phyloP scores from a whole-genome alignment of 768 basidiomycete genomes.

The Hericium coralloides region DNA sequence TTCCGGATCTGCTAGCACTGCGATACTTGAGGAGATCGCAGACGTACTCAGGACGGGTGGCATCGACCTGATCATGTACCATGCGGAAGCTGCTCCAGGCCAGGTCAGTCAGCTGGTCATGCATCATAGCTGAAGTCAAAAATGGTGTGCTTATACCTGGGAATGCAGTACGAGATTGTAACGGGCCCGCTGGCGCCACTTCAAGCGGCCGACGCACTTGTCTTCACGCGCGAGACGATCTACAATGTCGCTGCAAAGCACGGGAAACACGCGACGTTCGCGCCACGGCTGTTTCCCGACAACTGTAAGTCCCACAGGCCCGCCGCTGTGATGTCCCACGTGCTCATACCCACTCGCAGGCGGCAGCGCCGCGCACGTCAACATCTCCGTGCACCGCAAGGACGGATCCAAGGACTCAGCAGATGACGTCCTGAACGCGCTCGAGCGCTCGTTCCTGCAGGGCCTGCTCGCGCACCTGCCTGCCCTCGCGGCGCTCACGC shows the following conservation, averaged over 20 bases:
- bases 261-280: slow-evolving; percentile 55
- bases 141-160: too few species aligned
- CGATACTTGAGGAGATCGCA: slow-evolving; percentile 52
- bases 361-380: slow-evolving; percentile 52
- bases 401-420: slow-evolving; percentile 3
- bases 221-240: slow-evolving; percentile 62
- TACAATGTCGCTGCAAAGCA: slow-evolving; percentile 55
- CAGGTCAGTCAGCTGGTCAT: slow-evolving; percentile 30
- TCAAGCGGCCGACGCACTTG: slow-evolving; percentile 56
- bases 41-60: slow-evolving; percentile 36
- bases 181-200: slow-evolving; percentile 60
- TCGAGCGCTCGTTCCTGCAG: slow-evolving; percentile 55
- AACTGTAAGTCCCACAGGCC: slow-evolving; percentile 22
- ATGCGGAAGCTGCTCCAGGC: slow-evolving; percentile 62
- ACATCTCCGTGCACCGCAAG: slow-evolving; percentile 52
- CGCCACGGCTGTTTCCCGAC: slow-evolving; percentile 42
- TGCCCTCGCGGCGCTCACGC: slow-evolving; percentile 44
- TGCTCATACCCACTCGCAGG: slow-evolving; percentile 18
- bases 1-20: slow-evolving; percentile 36
- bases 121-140: too few species aligned
- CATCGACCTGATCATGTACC: slow-evolving; percentile 60
- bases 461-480: slow-evolving; percentile 53
- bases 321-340: neutral
- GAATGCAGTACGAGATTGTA: slow-evolving; percentile 32
- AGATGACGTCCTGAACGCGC: slow-evolving; percentile 25